phyloP scores from a whole-genome alignment of 2,329 filamentous ascomycete genomes.

The Ploettnerulaceae sp. region DNA sequence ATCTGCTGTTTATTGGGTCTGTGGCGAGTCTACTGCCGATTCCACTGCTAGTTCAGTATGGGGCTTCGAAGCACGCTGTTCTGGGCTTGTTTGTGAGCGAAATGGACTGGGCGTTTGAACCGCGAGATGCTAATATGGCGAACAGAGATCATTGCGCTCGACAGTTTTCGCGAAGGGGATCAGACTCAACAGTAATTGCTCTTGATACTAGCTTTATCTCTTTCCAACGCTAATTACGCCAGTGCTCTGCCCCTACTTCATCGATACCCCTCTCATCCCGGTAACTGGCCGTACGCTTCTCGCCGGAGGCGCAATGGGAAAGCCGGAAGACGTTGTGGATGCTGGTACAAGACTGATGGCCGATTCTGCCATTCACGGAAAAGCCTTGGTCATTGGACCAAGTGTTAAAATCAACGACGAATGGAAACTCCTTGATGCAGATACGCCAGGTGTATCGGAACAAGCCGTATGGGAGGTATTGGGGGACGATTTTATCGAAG shows the following conservation, averaged over 20 bases:
- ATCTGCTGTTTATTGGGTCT: slow-evolving; percentile 59
- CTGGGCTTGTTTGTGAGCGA: slow-evolving; percentile 40
- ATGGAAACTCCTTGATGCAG: slow-evolving; percentile 26
- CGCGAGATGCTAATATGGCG: slow-evolving; percentile 41
- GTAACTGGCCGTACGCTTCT: slow-evolving; percentile 45
- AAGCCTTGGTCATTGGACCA: slow-evolving; percentile 54
- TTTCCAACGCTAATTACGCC: background rate
- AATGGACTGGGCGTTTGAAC: background rate
- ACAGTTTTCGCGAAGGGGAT: slow-evolving; percentile 47
- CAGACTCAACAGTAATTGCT: slow-evolving; percentile 51
- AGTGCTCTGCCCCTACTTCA: slow-evolving; percentile 62
- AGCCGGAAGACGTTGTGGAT: slow-evolving; percentile 55
- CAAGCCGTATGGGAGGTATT: slow-evolving; percentile 56
- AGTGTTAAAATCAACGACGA: slow-evolving; percentile 44
- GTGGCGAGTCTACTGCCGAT: slow-evolving; percentile 50
- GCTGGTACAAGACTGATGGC: slow-evolving; percentile 58
- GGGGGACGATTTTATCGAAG: slow-evolving; percentile 52
- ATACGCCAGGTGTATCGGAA: slow-evolving; percentile 30
- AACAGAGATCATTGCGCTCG: slow-evolving; percentile 46
- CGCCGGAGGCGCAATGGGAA: slow-evolving; percentile 50
- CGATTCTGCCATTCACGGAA: slow-evolving; percentile 51
- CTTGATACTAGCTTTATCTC: background rate
- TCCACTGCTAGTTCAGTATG: slow-evolving; percentile 46
- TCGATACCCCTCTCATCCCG: slow-evolving; percentile 55
- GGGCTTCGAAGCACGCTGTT: slow-evolving; percentile 60